These are phyloP conservation scores for Akanthomyces dipterigenus DNA, from an alignment of 2,329 filamentous ascomycete species.

Conservation along the genomic window DNA sequence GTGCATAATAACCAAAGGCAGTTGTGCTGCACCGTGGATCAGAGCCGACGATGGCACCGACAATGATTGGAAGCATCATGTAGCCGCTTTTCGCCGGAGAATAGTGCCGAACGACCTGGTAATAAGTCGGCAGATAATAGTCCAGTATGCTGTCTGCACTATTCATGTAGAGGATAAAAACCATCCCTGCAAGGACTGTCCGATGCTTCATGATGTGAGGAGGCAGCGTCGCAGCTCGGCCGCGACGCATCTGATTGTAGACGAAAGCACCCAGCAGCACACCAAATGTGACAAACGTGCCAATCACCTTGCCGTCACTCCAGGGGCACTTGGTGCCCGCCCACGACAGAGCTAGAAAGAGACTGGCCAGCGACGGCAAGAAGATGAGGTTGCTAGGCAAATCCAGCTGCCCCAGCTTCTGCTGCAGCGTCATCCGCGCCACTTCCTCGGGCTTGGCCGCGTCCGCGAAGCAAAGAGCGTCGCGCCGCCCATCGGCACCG, in stretches of 20 bases:
- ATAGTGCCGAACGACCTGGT: constrained; percentile 33
- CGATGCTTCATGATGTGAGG: constrained; percentile 33
- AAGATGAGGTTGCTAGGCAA: constrained; percentile 19
- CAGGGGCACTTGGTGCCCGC: constrained; percentile 28
- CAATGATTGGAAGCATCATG: constrained; percentile 17
- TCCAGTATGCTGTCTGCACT: constrained; percentile 23
- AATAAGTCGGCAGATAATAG: constrained; percentile 35
- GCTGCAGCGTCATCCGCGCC: neutral
- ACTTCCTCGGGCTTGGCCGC: neutral
- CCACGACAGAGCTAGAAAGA: constrained; percentile 42
- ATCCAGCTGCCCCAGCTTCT: constrained; percentile 15
- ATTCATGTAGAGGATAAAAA: constrained; percentile 31
- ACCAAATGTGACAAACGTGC: constrained; percentile 26
- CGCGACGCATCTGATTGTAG: constrained; percentile 25
- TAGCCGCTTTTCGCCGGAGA: constrained; percentile 25
- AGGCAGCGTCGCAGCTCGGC: constrained; percentile 34
- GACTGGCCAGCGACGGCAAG: constrained; percentile 32
- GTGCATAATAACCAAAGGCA: constrained; percentile 33
- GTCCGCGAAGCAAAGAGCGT: constrained; percentile 11
- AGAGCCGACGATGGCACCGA: constrained; percentile 5
- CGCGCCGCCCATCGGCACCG: constrained; percentile 18
- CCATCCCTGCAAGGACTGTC: constrained; percentile 25
- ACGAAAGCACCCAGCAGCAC: constrained; percentile 25
- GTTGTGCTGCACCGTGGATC: constrained; percentile 24
- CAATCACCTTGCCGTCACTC: constrained; percentile 26